Base-by-base conservation (phyloP, 1,284 basidiomycete species). In the Amylostereum areolatum region DNA sequence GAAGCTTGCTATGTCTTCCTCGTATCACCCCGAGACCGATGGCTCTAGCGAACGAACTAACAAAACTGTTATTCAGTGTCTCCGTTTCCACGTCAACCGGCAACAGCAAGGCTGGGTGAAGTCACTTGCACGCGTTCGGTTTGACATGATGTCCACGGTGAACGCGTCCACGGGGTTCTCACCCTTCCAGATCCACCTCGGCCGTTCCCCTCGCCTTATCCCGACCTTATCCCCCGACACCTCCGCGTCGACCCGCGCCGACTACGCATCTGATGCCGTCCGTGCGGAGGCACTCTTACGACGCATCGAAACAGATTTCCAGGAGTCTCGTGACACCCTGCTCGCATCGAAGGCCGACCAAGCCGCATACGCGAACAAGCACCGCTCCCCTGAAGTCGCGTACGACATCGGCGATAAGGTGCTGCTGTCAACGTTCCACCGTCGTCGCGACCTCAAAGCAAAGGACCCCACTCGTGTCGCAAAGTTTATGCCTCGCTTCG, bases 61-160 rank as follows among this genome's bases (percentile, higher is more conserved):
- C 7, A 50, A 56, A 5, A 27, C 41, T n/a, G 11, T 43, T 10
- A 27, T 29, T 18, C 41, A 43, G 25, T 11, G 4, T 29, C 25
- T 43, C 2, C 59, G 63, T 40, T 72, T 71, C 47, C 54, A 57
- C 0, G 62, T 64, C 54, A 70, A 52, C 59, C 0, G 41, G 55
- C 5, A 65, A 48, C 39, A 41, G 39, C 7, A 10, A 12, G 41
- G 30, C 30, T 43, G 41, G 41, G 41, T 24, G 6, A 28, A 43
- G 25, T 24, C 12, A 11, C 25, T 43, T 27, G 25, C 41, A 12
- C 10, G 27, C 6, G 27, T 28, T 6, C 25, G 30, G 25, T 43
- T 43, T n/a, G 41, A 24, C 41, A 43, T 43, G 10, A 43, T 28
- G 11, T 27, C 24, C n/a, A 27, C 24, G 24, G 41, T 43, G 6